phyloP scores from a whole-genome alignment of 2,329 filamentous ascomycete species.

The Ceratocystis ficicola region DNA sequence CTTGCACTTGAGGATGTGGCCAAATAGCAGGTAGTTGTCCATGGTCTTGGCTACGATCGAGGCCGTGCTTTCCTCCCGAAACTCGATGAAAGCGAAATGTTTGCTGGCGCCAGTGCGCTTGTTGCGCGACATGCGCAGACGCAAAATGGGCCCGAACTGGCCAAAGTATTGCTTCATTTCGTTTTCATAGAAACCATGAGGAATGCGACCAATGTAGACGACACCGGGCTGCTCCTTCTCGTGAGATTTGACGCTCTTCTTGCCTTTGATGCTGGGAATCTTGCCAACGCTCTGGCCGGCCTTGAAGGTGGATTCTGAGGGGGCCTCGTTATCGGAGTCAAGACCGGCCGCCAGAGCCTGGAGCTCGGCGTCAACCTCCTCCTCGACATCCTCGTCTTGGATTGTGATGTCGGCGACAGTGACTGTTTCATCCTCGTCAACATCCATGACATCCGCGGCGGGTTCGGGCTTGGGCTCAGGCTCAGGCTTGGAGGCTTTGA shows the following conservation, averaged over 20 bases:
- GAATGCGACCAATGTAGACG: conserved; percentile 81
- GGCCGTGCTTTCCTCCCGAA: conserved; percentile 62
- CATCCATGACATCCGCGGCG: conserved; percentile 25
- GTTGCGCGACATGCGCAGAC: conserved; percentile 76
- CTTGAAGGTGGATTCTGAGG: conserved; percentile 33
- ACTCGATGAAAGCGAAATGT: conserved; percentile 93
- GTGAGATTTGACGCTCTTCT: conserved; percentile 30
- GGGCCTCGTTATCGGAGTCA: conserved; percentile 34
- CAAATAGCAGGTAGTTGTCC: conserved; percentile 94
- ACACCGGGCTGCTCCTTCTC: conserved; percentile 54
- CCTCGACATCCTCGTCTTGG: conserved; percentile 30
- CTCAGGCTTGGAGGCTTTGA: conserved; percentile 9
- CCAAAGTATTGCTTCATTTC: conserved; percentile 89
- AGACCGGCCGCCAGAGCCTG: conserved; percentile 35
- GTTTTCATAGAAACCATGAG: conserved; percentile 90
- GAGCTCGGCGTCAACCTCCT: conserved; percentile 34
- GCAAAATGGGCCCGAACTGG: conserved; percentile 76
- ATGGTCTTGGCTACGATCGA: conserved; percentile 90
- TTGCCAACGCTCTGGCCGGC: conserved; percentile 41
- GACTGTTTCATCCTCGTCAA: conserved; percentile 24
- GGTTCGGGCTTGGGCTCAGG: conserved; percentile 1
- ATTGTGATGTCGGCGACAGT: conserved; percentile 27
- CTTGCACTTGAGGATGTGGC: conserved; percentile 83
- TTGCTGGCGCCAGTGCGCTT: conserved; percentile 81
- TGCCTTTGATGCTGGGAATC: conserved; percentile 38